Percentiles rank a stretch among this genome's conserved stretches.
phyloP scores from a whole-genome alignment of 768 basidiomycete genomes.

The Neoboletus subvelutipes region DNA sequence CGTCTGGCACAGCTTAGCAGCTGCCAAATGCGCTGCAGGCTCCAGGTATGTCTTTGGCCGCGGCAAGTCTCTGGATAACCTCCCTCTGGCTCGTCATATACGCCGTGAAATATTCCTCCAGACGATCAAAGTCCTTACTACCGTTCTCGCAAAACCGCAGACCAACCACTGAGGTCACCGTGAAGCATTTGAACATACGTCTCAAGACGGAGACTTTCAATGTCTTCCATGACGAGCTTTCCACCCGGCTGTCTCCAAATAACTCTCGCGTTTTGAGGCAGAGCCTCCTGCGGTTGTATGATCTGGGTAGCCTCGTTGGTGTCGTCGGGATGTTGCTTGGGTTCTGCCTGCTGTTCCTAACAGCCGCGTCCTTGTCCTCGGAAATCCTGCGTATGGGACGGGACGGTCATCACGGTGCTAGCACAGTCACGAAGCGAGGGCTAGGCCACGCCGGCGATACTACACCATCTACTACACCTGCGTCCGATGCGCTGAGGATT shows the following conservation, averaged over 20 bases:
- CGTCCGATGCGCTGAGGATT: conserved; percentile 15
- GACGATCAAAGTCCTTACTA: conserved; percentile 19
- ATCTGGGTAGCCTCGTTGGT: conserved; percentile 46
- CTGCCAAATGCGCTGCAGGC: conserved; percentile 1
- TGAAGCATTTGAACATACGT: conserved; percentile 31
- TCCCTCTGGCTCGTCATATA: conserved; percentile 28
- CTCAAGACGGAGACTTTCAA: conserved; percentile 55
- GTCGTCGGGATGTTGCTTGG: conserved; percentile 49
- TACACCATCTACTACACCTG: background rate
- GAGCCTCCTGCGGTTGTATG: conserved; percentile 43
- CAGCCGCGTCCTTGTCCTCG: conserved; percentile 22
- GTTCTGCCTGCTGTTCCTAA: conserved; percentile 41
- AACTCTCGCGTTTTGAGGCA: conserved; percentile 26
- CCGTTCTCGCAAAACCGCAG: conserved; percentile 23
- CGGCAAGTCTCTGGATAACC: conserved; percentile 20
- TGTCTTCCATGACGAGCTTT: conserved; percentile 44
- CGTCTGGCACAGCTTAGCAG: background rate
- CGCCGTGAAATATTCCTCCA: conserved; percentile 23
- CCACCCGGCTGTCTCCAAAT: conserved; percentile 34
- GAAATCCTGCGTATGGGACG: conserved; percentile 10
- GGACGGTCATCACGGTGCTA: background rate
- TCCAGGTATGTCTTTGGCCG: conserved; percentile 23
- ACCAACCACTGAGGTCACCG: conserved; percentile 20
- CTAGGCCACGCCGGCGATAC: background rate
- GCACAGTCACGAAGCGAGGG: conserved; percentile 17